Base-by-base conservation (phyloP, 2,329 filamentous ascomycete species). In the Tolypocladium tundrense region DNA sequence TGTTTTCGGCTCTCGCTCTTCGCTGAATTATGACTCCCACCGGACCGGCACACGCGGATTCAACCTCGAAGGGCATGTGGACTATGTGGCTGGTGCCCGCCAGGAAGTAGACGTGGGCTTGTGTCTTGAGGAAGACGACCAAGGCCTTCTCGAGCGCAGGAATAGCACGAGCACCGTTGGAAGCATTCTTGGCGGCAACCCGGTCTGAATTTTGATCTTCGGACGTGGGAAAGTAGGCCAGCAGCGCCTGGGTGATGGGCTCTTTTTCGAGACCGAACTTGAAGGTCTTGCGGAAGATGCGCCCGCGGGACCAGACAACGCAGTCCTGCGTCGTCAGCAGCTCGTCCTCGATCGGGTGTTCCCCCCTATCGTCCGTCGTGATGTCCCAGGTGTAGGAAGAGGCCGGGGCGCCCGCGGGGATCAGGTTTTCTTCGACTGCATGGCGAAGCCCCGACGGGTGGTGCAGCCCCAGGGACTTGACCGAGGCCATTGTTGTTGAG, bases 21-120 rank as follows among this genome's bases (percentile, higher is more conserved):
- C 92, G 82, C 72, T 97, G 93, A 58, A 99, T 84, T 24, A 99
- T 81, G 54, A 97, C 80, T 33, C 94, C 94, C 39, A 85, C 80
- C 7, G 91, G 88, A 14, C 90, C 89, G 41, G 93, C 85, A 70
- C 92, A 90, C 37, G 90, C 91, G 56, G 85, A 85, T 68, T 96
- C 91, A 48, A 97, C 88, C 73, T 97, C 92, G 68, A 99, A 99
- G 1, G 93, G 93, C 68, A 99, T 84, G 70, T 96, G 91, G 53
- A 97, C 81, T 59, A 96, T 84, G 79, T 99, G 90, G 68, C 84
- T 94, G 40, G 90, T 87, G 24, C 93, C 93, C 2, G 88, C 84
- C 42, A 97, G 81, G 69, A 95, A 97, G 77, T 92, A 95, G 63
- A 99, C 85, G 69, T 97, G 93, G 27, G 90, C 91, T 69, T 97